A percentile compares a stretch with the other conserved stretches of the same genome.
phyloP scores from a whole-genome alignment of 441 rosid species.

The Gossypium davidsonii region DNA sequence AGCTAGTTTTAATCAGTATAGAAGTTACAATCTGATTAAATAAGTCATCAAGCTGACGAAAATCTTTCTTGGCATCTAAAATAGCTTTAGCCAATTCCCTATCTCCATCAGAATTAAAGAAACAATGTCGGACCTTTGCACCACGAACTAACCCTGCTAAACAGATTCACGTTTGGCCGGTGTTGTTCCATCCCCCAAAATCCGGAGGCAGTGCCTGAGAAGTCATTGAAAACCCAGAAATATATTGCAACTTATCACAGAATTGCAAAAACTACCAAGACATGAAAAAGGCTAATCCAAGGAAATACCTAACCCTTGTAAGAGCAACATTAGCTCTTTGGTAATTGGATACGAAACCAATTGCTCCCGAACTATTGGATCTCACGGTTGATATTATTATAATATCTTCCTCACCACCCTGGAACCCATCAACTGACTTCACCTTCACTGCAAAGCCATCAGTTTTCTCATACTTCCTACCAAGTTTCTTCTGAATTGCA shows the following conservation, averaged over 20 bases:
- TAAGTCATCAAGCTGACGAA: slow-evolving; percentile 30
- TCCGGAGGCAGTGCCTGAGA: slow-evolving; percentile 28
- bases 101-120: slow-evolving; percentile 37
- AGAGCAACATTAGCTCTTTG: slow-evolving; percentile 41
- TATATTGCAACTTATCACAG: background rate
- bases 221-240: slow-evolving; percentile 3
- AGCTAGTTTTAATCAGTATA: no score
- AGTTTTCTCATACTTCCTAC: slow-evolving; percentile 8
- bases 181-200: slow-evolving; percentile 38
- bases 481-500: slow-evolving; percentile 31
- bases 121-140: slow-evolving; percentile 37
- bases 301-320: slow-evolving; percentile 35
- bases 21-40: slow-evolving; percentile 12
- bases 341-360: slow-evolving; percentile 29
- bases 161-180: slow-evolving; percentile 21
- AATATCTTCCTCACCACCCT: slow-evolving; percentile 50
- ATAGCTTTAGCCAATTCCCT: slow-evolving; percentile 33
- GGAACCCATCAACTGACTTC: slow-evolving; percentile 40
- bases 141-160: slow-evolving; percentile 30
- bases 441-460: slow-evolving; percentile 33
- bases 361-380: slow-evolving; percentile 21
- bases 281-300: background rate
- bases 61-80: slow-evolving; percentile 28
- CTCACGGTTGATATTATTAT: slow-evolving; percentile 44
- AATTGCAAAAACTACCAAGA: background rate